Percentiles rank a stretch among this genome's conserved stretches.
These are phyloP conservation scores for Boletus pseudo-olivaceus DNA, from an alignment of 768 basidiomycete species.

Conservation along the genomic window DNA sequence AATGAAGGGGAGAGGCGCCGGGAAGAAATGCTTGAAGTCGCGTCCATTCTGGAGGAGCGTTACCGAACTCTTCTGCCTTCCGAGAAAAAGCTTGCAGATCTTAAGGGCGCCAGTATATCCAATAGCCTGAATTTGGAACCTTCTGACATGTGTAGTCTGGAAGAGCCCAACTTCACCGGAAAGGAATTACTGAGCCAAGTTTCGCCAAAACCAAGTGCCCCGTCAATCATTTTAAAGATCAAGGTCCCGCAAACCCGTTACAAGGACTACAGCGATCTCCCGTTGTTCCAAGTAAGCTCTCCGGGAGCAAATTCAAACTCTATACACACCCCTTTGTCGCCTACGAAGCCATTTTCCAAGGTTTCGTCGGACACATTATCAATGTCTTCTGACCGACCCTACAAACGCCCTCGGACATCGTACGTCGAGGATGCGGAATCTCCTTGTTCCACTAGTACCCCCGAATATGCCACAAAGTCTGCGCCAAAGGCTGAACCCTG, in stretches of 20 bases:
- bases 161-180: conserved; percentile 10
- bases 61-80: conserved; percentile 73
- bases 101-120: conserved; percentile 21
- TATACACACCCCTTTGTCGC: conserved; percentile 12
- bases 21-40: conserved; percentile 70
- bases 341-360: conserved; percentile 28
- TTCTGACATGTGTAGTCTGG: conserved; percentile 15
- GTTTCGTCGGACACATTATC: conserved; percentile 31
- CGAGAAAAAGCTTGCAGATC: conserved; percentile 45
- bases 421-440: conserved; percentile 23
- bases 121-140: conserved; percentile 10
- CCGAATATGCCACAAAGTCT: conserved; percentile 18
- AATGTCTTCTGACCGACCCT: conserved; percentile 25
- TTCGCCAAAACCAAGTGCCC: conserved; percentile 17
- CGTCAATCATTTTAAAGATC: conserved; percentile 34
- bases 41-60: conserved; percentile 62
- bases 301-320: conserved; percentile 14
- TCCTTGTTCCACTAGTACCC: conserved; percentile 16
- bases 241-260: conserved; percentile 30
- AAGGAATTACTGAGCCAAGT: conserved; percentile 7
- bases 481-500: conserved; percentile 29
- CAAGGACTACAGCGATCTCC: conserved; percentile 13
- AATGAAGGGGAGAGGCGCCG: conserved; percentile 73
- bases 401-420: conserved; percentile 28
- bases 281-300: conserved; percentile 12